Evolutionary conservation across 2,329 filamentous ascomycete species (phyloP).

Genomic region (Raffaelea ambrosiae): DNA sequence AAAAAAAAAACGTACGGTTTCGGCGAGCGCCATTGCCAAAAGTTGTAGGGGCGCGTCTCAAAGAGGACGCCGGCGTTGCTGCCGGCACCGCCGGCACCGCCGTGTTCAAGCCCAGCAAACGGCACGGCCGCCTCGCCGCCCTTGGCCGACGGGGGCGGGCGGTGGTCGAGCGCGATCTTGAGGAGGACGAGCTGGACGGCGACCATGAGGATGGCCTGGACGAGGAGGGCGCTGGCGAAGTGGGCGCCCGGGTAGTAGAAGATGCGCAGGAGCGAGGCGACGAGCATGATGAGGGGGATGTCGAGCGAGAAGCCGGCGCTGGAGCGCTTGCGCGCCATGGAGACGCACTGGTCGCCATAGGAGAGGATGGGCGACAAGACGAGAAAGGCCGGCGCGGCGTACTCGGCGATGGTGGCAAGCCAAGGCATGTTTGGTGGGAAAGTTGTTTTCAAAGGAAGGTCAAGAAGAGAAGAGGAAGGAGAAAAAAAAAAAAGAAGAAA

Average conservation of each 20-base stretch:
- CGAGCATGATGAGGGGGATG: constrained; percentile 64
- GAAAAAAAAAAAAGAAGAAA: neutral
- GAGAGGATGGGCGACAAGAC: constrained; percentile 55
- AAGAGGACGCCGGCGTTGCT: constrained; percentile 17
- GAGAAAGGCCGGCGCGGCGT: constrained; percentile 54
- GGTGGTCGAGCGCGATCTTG: constrained; percentile 60
- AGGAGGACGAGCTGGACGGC: constrained; percentile 53
- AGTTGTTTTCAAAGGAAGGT: neutral
- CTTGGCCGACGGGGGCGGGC: constrained; percentile 50
- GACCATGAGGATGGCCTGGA: constrained; percentile 60
- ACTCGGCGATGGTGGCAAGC: constrained; percentile 42
- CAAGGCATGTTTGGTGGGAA: constrained; percentile 25
- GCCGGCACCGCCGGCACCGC: neutral
- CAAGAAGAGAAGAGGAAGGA: neutral
- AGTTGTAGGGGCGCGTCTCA: constrained; percentile 57
- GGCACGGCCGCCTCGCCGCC: constrained; percentile 53
- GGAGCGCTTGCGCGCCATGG: constrained; percentile 56
- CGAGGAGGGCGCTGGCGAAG: constrained; percentile 54
- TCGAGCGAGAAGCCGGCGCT: constrained; percentile 50
- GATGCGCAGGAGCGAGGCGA: constrained; percentile 58
- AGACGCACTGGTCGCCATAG: constrained; percentile 56
- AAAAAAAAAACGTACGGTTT: constrained; percentile 44
- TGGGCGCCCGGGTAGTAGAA: constrained; percentile 62
- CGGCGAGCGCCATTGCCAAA: constrained; percentile 73
- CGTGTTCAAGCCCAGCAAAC: constrained; percentile 46